Base-by-base conservation (phyloP, 495 filamentous ascomycete genomes). In the Cenococcum geophilum region DNA sequence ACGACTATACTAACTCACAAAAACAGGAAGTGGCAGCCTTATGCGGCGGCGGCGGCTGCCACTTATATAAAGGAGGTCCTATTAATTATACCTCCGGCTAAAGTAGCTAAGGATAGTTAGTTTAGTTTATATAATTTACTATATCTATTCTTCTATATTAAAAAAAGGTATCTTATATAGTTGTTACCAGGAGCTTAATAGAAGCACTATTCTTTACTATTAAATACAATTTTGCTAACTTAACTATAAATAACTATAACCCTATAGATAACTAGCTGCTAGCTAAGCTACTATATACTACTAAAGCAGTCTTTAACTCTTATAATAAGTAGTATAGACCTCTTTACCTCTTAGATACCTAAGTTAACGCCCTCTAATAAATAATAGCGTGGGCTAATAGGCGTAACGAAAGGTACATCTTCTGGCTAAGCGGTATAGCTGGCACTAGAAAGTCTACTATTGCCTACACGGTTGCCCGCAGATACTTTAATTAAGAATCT, bases 1-100 rank as follows among this genome's bases (percentile, higher is more conserved):
- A 59, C 56, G 69, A 73, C 59, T 71, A 73, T 59, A 59, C 70
- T 0, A 69, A 72, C 69, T 21, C 68, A 71, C 61, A 72, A 71
- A 57, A 69, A 62, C 42, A 61, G 70, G 27, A 40, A 40, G 14
- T 40, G 36, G 36, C 36, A 40, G 14, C 36, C 36, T 40, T 40
- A 40, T 40, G 36, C 36, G 36, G 36, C 36, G 36, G 36, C 36
- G 36, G 14, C 36, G 36, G 36, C 36, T 8, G 36, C 36, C 14
- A 14, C 36, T 8, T 40, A 40, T 40, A 40, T 14, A 40, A 40
- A 40, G 36, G 36, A 40, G 36, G 8, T 40, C 36, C 36, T 40
- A 40, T 6, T 8, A 40, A 40, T 40, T 40, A 8, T 40, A 40
- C 36, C 36, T 8, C 8, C 36, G 14, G 14, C 8, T 14, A 40